A percentile compares a stretch with the other conserved stretches of the same genome.
These are phyloP conservation scores for Magnolia kwangsiensis DNA, from an alignment of 164 flowering plant genomes.

Conservation along the genomic window DNA sequence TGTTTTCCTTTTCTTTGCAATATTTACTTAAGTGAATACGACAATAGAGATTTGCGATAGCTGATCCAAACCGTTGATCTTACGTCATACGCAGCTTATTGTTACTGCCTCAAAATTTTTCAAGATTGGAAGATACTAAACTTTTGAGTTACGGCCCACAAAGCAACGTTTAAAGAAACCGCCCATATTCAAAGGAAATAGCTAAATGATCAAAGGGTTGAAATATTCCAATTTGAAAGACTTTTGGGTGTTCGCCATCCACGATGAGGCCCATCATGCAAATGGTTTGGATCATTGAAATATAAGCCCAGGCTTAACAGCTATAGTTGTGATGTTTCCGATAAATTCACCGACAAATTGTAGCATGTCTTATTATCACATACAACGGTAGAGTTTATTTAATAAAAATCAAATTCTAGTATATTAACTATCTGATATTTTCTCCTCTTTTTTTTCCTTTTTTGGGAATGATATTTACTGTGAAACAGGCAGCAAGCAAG, in stretches of 20 bases:
- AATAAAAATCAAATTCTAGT: neutral
- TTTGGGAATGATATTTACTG: conserved; percentile 20
- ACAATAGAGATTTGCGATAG: neutral
- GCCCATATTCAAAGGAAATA: too few species aligned
- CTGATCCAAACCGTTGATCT: neutral
- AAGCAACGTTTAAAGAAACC: too few species aligned
- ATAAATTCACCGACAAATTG: too few species aligned
- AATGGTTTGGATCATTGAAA: neutral
- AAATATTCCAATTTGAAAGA: too few species aligned
- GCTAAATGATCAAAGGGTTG: too few species aligned
- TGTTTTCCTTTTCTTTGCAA: neutral
- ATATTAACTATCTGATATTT: neutral
- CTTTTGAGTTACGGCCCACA: too few species aligned
- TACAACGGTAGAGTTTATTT: neutral
- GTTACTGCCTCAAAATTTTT: neutral
- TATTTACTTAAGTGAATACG: neutral
- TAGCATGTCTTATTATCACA: too few species aligned
- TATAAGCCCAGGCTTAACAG: too few species aligned
- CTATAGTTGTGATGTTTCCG: too few species aligned
- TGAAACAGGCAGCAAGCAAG: conserved; percentile 50
- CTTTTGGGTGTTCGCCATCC: too few species aligned
- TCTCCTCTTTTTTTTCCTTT: neutral
- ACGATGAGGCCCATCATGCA: too few species aligned
- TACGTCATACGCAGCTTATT: neutral
- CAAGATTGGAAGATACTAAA: neutral